Conservation (phyloP, 441 rosid genomes). For the Croton setiger region DNA sequence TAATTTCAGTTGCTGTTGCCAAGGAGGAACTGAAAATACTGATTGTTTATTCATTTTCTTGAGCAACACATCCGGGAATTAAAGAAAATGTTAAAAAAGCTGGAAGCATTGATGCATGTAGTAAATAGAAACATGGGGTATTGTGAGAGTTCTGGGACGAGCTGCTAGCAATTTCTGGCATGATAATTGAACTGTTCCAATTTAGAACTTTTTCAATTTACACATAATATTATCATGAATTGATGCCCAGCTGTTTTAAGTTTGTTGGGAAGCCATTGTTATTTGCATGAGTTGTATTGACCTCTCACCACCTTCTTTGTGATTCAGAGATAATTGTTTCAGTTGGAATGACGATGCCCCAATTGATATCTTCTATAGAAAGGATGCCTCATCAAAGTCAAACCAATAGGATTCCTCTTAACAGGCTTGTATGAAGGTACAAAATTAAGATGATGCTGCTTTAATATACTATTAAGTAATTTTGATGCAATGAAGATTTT, state of each 20-base stretch:
- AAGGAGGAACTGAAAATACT: background rate
- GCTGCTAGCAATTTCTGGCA: background rate
- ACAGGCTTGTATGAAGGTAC: conserved; percentile 43
- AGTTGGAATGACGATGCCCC: conserved; percentile 98
- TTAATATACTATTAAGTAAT: no score
- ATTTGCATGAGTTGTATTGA: background rate
- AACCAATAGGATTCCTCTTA: conserved; percentile 52
- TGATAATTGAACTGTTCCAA: background rate
- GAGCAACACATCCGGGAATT: background rate
- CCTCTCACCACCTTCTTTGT: conserved; percentile 6
- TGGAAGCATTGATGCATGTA: background rate
- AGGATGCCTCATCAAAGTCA: conserved; percentile 44
- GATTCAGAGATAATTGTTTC: conserved; percentile 91
- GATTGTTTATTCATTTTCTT: background rate
- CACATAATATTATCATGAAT: background rate
- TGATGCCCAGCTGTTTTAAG: background rate
- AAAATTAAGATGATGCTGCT: no score
- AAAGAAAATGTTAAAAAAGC: background rate
- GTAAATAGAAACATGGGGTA: background rate
- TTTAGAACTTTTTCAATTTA: background rate
- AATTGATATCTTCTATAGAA: conserved; percentile 57
- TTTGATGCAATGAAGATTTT: background rate
- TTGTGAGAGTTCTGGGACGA: background rate
- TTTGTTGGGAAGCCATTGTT: background rate
- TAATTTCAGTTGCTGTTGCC: no score